Percentiles rank a stretch among this genome's conserved stretches.
Conservation (phyloP, 495 filamentous ascomycete genomes). For the Aspergillus campestris region DNA sequence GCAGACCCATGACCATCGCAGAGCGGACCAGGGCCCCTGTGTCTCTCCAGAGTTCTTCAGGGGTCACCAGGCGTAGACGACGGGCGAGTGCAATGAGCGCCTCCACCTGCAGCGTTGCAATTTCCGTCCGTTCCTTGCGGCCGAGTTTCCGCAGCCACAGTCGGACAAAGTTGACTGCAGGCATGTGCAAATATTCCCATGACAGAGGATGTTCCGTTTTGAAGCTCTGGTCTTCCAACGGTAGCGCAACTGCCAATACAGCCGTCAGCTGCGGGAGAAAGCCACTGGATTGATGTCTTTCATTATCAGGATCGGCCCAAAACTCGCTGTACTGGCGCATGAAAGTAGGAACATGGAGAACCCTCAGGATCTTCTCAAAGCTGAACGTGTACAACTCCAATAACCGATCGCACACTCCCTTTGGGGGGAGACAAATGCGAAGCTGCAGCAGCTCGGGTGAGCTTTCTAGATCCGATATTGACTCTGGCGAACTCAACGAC, state of each 20-base stretch:
- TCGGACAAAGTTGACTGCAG: slow-evolving; percentile 17
- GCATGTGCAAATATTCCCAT: slow-evolving; percentile 20
- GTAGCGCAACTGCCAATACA: slow-evolving; percentile 12
- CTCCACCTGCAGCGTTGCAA: slow-evolving; percentile 16
- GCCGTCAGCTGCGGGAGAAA: slow-evolving; percentile 17
- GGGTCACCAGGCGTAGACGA: slow-evolving; percentile 34
- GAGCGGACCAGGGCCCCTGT: slow-evolving; percentile 46
- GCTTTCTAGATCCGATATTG: slow-evolving; percentile 6
- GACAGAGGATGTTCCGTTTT: slow-evolving; percentile 30
- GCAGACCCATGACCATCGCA: slow-evolving; percentile 53
- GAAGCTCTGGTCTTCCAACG: slow-evolving; percentile 2
- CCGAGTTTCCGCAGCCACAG: slow-evolving; percentile 25
- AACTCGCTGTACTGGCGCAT: slow-evolving; percentile 13
- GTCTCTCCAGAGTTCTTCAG: slow-evolving; percentile 44
- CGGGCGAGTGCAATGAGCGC: slow-evolving; percentile 33
- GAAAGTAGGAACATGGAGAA: slow-evolving; percentile 22
- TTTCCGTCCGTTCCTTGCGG: slow-evolving; percentile 33
- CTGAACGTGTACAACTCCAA: slow-evolving; percentile 14
- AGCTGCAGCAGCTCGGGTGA: slow-evolving; percentile 14
- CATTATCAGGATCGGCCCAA: slow-evolving; percentile 9
- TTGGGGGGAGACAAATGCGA: slow-evolving; percentile 9
- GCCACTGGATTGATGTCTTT: not conserved
- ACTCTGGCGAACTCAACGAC: slow-evolving; percentile 8
- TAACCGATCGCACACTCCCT: slow-evolving; percentile 16
- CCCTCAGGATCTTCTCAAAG: slow-evolving; percentile 16